phyloP scores from a whole-genome alignment of 768 basidiomycete genomes.

The Hirschioporus abietinus region DNA sequence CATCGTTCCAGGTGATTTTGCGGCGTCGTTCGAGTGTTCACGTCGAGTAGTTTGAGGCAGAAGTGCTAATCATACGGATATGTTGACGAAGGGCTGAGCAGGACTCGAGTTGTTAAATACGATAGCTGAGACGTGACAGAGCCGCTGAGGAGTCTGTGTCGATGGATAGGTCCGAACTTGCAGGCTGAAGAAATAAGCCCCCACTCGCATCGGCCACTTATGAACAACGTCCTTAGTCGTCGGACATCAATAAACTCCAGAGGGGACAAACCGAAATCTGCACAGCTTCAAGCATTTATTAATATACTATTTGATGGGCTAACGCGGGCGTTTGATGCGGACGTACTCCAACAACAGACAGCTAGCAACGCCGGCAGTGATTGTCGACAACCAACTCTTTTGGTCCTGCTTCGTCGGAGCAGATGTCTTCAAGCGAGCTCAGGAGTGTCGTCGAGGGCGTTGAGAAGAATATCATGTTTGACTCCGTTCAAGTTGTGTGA shows the following conservation, averaged over 20 bases:
- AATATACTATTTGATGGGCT: neutral
- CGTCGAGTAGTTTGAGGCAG: neutral
- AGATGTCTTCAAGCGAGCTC: too few species aligned
- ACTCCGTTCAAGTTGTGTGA: too few species aligned
- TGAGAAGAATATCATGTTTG: too few species aligned
- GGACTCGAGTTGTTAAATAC: neutral
- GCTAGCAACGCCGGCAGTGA: neutral
- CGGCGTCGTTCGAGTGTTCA: neutral
- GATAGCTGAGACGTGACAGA: neutral
- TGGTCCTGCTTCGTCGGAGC: neutral
- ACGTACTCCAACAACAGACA: neutral
- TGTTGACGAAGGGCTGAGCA: neutral
- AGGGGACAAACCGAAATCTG: neutral
- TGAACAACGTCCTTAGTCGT: neutral
- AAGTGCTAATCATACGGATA: neutral
- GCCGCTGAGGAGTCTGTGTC: too few species aligned
- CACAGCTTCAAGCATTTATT: neutral
- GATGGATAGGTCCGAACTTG: neutral
- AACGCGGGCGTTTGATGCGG: neutral
- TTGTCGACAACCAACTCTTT: neutral
- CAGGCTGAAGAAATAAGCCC: neutral
- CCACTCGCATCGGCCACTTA: neutral
- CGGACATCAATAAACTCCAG: neutral
- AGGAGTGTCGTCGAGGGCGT: too few species aligned
- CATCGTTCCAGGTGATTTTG: neutral